Percentiles rank a stretch among this genome's conserved stretches.
These are phyloP conservation scores for Orbilia blumenaviensis DNA, from an alignment of 2,329 filamentous ascomycete genomes.

Conservation along the genomic window DNA sequence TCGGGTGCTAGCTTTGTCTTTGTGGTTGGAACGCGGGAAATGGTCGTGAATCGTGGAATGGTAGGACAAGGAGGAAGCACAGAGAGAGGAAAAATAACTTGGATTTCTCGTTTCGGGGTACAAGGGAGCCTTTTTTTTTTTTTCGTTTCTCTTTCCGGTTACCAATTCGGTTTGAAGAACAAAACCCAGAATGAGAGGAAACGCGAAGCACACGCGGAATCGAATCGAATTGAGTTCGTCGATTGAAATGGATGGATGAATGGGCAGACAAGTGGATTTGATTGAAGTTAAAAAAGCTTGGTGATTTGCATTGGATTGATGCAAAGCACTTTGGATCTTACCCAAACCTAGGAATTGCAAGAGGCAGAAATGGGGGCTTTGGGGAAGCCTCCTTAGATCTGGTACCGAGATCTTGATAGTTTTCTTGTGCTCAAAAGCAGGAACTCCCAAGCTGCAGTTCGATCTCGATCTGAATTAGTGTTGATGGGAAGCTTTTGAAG, in stretches of 20 bases:
- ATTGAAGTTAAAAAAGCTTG: not conserved
- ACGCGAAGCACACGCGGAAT: constrained; percentile 36
- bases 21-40: constrained; percentile 53
- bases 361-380: constrained; percentile 36
- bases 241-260: not conserved
- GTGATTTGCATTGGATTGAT: constrained; percentile 10
- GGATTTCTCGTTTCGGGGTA: constrained; percentile 10
- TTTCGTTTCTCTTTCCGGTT: constrained; percentile 2
- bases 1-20: constrained; percentile 40
- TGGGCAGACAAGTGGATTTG: not conserved
- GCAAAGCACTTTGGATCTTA: not conserved
- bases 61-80: constrained; percentile 34
- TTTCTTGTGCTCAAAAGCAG: constrained; percentile 25
- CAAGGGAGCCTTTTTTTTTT: constrained; percentile 14
- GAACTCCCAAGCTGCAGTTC: constrained; percentile 27
- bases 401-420: constrained; percentile 50
- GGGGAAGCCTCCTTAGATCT: constrained; percentile 10
- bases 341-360: constrained; percentile 4
- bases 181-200: not conserved
- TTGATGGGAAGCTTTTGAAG: constrained; percentile 5
- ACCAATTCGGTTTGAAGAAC: not conserved
- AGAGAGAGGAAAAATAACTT: not conserved
- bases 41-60: constrained; percentile 46
- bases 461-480: constrained; percentile 39
- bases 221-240: not conserved